Evolutionary conservation across 345 rosid species (phyloP), one percentile per base, ranked within the genome.

Genomic region (Pseudoturritis turrita): DNA sequence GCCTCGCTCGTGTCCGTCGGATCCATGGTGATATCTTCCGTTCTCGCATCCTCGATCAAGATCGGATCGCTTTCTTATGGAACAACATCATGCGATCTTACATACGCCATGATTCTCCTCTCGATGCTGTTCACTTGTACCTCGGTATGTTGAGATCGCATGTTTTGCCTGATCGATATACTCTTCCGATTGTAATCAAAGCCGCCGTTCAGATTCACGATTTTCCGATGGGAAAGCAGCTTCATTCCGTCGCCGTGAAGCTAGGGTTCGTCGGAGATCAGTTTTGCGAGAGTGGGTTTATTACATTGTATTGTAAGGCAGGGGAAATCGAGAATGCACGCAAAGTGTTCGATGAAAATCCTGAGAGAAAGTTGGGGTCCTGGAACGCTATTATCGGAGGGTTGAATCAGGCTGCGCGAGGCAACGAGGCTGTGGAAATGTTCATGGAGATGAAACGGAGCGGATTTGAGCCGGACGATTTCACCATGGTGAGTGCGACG

Each of bases 331-430:
- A 47, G 7, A 37, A 72, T 44, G 97, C 91, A 10, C 77, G 77
- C 22, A 86, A 84, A 13, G 22, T 82, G 87, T 91, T 93, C 41
- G 98, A 86, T 22, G 87, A 81, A 87, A 93, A 87, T 80, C 81
- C 78, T 18, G 78, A 82, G 0, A 83, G 94, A 73, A 88, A 84
- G 73, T 44, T 93, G 59, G 96, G 98, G 15, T 90, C 97, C 57
- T 93, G 97, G 98, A 93, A 93, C 60, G 92, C 97, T 0, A 68
- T 87, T 19, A 80, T 93, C 18, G 85, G 76, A 0, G 97, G 95
- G n/a, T 78, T 89, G 44, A 57, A 84, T 43, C 96, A 86, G 5
- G 86, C 81, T 0, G 94, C 87, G 6, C 81, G 77, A 44, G 87
- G 78, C 0, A 71, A 57, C 28, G 95, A 91, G 49, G 89, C 82